Evolutionary conservation across 2,329 filamentous ascomycete species (phyloP).

Genomic region (Talaromyces marneffei): DNA sequence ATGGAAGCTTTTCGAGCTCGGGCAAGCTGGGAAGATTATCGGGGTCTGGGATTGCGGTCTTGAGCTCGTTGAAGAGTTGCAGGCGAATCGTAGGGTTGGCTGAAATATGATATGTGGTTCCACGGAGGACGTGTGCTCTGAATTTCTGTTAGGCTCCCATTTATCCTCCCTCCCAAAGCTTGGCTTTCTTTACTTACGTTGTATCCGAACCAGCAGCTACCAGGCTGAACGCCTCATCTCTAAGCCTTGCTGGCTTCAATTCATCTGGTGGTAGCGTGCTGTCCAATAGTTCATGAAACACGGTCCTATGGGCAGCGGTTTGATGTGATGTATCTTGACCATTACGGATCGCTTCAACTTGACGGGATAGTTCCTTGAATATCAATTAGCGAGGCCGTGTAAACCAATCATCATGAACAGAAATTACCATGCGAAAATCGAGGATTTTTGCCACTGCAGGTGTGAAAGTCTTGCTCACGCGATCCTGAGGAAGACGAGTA

Average conservation of each 20-base stretch:
- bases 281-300: neutral
- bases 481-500: neutral
- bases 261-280: neutral
- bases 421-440: neutral
- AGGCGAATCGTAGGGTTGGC: slow-evolving; percentile 14
- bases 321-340: neutral
- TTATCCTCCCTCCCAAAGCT: neutral
- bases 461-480: slow-evolving; percentile 2
- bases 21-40: slow-evolving; percentile 9
- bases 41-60: slow-evolving; percentile 17
- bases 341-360: neutral
- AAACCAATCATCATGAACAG: neutral
- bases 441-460: slow-evolving; percentile 9
- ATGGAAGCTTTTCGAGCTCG: slow-evolving; percentile 24
- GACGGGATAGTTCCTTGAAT: neutral
- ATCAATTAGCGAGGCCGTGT: neutral
- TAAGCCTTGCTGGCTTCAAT: neutral
- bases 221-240: neutral
- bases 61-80: slow-evolving; percentile 16
- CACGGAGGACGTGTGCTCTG: slow-evolving; percentile 4
- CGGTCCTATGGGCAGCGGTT: neutral
- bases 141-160: neutral
- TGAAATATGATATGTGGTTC: slow-evolving; percentile 15
- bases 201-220: neutral
- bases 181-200: neutral